Percentiles rank a stretch among this genome's conserved stretches.
Conservation (phyloP, 164 flowering plant genomes). For the Dillenia suffruticosa region DNA sequence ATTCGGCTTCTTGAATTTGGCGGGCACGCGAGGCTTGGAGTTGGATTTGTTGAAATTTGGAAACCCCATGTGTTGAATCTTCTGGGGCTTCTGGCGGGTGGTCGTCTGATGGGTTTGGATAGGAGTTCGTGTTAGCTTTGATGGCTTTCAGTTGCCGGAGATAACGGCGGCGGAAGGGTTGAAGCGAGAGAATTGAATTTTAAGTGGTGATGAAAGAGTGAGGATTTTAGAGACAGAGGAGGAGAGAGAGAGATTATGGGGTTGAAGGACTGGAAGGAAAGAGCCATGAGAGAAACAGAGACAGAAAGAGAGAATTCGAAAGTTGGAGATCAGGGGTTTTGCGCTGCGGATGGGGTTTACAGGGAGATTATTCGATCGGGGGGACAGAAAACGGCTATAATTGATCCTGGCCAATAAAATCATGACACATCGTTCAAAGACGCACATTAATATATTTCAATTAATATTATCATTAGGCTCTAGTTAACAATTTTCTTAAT, state of each 20-base stretch:
- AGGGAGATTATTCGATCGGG: too few relatives aligned
- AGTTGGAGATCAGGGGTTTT: slow-evolving; percentile 1
- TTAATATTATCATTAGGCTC: too few relatives aligned
- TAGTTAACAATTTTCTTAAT: too few relatives aligned
- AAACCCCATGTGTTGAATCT: slow-evolving; percentile 73
- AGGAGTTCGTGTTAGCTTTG: slow-evolving; percentile 56
- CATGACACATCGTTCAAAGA: too few relatives aligned
- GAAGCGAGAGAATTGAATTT: slow-evolving; percentile 4
- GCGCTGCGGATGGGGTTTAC: slow-evolving; percentile 1
- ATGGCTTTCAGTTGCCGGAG: slow-evolving; percentile 26
- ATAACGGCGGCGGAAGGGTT: slow-evolving; percentile 2
- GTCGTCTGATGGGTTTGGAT: slow-evolving; percentile 67
- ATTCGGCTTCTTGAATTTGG: slow-evolving; percentile 63
- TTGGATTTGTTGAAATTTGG: slow-evolving; percentile 67
- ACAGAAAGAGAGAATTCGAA: background rate
- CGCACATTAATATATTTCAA: too few relatives aligned
- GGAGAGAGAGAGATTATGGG: slow-evolving; percentile 13
- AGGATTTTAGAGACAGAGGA: slow-evolving; percentile 15
- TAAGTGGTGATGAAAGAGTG: slow-evolving; percentile 8
- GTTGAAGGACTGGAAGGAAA: slow-evolving; percentile 17
- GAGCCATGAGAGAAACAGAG: slow-evolving; percentile 17
- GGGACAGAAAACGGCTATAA: too few relatives aligned
- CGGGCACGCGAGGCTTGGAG: slow-evolving; percentile 77
- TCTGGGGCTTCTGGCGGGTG: slow-evolving; percentile 96
- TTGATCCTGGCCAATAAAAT: too few relatives aligned